phyloP scores from a whole-genome alignment of 805 yeast species.

The Kazachstania psychrophila region DNA sequence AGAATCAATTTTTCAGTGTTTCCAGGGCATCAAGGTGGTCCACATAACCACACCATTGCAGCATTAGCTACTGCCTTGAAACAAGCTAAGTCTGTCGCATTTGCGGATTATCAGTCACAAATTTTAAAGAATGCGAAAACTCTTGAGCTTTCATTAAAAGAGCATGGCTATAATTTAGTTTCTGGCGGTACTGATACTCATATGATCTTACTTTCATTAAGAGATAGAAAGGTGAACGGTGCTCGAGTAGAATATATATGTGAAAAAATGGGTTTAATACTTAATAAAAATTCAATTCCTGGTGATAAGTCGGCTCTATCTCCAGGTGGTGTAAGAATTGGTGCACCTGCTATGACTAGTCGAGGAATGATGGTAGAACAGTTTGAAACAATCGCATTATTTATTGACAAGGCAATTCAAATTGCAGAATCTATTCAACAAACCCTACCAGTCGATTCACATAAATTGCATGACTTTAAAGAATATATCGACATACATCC shows the following conservation, averaged over 20 bases:
- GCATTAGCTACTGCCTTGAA: slow-evolving; percentile 96
- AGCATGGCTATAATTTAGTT: slow-evolving; percentile 69
- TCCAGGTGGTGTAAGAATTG: slow-evolving; percentile 94
- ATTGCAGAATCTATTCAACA: slow-evolving; percentile 69
- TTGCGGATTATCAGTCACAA: slow-evolving; percentile 77
- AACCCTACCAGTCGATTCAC: slow-evolving; percentile 78
- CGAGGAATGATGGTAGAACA: slow-evolving; percentile 89
- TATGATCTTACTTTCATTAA: slow-evolving; percentile 80
- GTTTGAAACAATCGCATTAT: slow-evolving; percentile 66
- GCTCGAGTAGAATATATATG: slow-evolving; percentile 92
- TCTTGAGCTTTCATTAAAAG: slow-evolving; percentile 63
- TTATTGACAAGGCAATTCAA: slow-evolving; percentile 69
- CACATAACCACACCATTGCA: slow-evolving; percentile 96
- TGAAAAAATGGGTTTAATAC: slow-evolving; percentile 87
- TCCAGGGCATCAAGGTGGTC: slow-evolving; percentile 99
- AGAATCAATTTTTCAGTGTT: slow-evolving; percentile 94
- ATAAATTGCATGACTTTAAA: slow-evolving; percentile 93
- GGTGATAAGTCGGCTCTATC: slow-evolving; percentile 93
- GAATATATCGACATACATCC: slow-evolving; percentile 62
- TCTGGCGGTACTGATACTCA: slow-evolving; percentile 96
- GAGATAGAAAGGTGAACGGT: slow-evolving; percentile 85
- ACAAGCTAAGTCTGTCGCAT: slow-evolving; percentile 85
- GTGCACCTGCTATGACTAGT: slow-evolving; percentile 97
- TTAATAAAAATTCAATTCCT: slow-evolving; percentile 94
- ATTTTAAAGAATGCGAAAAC: slow-evolving; percentile 82